Evolutionary conservation across 176 grass and related monocot genomes (phyloP), one percentile per base, ranked within the genome.

Genomic region (Hordeum marinum): DNA sequence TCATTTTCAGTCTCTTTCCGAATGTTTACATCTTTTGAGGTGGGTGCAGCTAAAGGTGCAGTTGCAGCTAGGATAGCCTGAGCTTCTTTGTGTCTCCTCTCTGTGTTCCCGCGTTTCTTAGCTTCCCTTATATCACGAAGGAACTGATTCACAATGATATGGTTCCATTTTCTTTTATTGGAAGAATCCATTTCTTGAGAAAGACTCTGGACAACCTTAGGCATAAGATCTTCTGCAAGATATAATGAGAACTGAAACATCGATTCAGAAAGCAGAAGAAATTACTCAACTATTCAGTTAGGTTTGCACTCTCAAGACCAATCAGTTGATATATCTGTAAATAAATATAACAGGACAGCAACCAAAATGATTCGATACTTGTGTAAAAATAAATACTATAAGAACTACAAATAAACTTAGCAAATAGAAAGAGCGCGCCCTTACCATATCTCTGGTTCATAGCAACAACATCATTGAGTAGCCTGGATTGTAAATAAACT

Each of bases 71-170:
- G 78, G 67, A 99, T 94, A 79, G 94, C 93, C 48, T 96, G 93
- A 85, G 96, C 96, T 96, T 99, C 96, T 88, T 93, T 99, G 66
- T 99, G 91, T 31, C 91, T 96, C 89, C 91, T 89, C 65, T 99
- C 96, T 86, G 92, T 88, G 58, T 92, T 91, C 29, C 96, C 96
- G 36, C 91, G 91, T 83, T 99, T 99, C 88, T 99, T 99, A 76
- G 91, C 93, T 85, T 99, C 96, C 71, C 90, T 87, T 74, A 99
- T 80, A 85, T 99, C 96, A 50, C 94, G 96, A 85, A 99, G 90
- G 65, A 92, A 99, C 80, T 99, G 96, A 60, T 91, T 94, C 21
- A 92, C 93, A 80, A 96, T 87, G 73, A 99, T 90, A 72, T 94
- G 85, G 37, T 99, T 91, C 96, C 96, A 99, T 81, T 99, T 99